Percentiles rank a stretch among this genome's conserved stretches.
These are phyloP conservation scores for Cudoniella acicularis DNA, from an alignment of 495 filamentous ascomycete species.

Conservation along the genomic window DNA sequence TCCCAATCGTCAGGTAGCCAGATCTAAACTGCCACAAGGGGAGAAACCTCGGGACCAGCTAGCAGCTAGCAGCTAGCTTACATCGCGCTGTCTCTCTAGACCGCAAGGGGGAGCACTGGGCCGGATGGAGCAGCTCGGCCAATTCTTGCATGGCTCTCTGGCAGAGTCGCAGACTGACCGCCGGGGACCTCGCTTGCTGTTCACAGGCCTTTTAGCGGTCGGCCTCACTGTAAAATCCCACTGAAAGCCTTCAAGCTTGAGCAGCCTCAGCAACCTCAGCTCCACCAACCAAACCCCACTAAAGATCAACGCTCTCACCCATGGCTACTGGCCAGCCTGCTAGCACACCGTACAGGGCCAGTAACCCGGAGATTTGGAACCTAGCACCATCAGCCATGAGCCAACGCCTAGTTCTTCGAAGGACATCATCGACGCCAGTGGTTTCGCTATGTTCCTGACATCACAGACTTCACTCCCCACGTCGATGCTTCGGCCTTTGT, in stretches of 20 bases:
- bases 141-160: no score
- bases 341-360: slow-evolving; percentile 16
- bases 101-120: neutral
- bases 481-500: no score
- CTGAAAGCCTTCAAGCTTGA: no score
- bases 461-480: neutral
- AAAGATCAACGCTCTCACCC: neutral
- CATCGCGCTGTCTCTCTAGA: neutral
- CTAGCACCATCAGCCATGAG: slow-evolving; percentile 2
- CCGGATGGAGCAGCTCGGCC: neutral
- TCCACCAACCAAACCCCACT: neutral
- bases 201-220: neutral
- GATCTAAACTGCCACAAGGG: neutral
- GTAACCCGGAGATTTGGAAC: slow-evolving; percentile 18
- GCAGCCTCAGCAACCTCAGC: no score
- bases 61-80: neutral
- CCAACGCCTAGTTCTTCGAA: no score
- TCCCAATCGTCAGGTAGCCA: neutral
- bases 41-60: neutral
- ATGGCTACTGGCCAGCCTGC: no score
- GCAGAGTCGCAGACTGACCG: neutral
- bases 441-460: neutral
- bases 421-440: neutral
- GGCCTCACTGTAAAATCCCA: neutral
- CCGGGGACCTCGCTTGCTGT: neutral